Percentiles rank a stretch among this genome's conserved stretches.
Evolutionary conservation across 164 flowering plant genomes (phyloP).

Genomic region (Tetrastigma voinierianum): DNA sequence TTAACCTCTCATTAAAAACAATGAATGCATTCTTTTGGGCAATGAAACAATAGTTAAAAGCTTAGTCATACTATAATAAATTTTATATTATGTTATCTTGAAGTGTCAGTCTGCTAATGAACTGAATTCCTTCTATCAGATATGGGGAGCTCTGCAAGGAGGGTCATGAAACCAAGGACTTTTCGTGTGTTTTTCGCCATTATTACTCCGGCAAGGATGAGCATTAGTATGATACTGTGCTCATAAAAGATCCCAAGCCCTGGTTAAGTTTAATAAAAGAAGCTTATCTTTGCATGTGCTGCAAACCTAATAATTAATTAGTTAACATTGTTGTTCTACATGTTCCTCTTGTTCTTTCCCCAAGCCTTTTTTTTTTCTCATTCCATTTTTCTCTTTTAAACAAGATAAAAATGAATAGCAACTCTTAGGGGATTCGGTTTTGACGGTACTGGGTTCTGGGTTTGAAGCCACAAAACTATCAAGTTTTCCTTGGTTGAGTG

Average conservation of each 20-base stretch:
- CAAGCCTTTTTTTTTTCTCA: too few relatives aligned
- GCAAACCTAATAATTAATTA: too few relatives aligned
- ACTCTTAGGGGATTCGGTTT: too few relatives aligned
- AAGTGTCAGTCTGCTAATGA: not conserved
- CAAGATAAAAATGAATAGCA: too few relatives aligned
- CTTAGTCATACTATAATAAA: not conserved
- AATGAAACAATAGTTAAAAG: not conserved
- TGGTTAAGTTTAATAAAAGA: too few relatives aligned
- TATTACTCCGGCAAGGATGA: slow-evolving; percentile 59
- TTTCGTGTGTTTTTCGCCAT: slow-evolving; percentile 66
- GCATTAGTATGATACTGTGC: slow-evolving; percentile 5
- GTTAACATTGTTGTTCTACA: too few relatives aligned
- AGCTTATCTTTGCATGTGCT: too few relatives aligned
- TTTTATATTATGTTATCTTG: not conserved
- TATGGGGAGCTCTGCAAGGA: slow-evolving; percentile 46
- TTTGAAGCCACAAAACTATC: too few relatives aligned
- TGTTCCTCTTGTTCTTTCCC: too few relatives aligned
- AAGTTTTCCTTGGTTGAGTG: too few relatives aligned
- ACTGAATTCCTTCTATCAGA: slow-evolving; percentile 29
- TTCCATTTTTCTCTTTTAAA: too few relatives aligned
- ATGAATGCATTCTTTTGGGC: not conserved
- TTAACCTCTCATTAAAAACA: not conserved
- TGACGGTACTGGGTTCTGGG: too few relatives aligned
- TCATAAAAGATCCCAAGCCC: not conserved
- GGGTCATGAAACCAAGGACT: slow-evolving; percentile 54